Evolutionary conservation across 1,284 basidiomycete species (phyloP).

Genomic region (Tetrapyrgos nigripes): DNA sequence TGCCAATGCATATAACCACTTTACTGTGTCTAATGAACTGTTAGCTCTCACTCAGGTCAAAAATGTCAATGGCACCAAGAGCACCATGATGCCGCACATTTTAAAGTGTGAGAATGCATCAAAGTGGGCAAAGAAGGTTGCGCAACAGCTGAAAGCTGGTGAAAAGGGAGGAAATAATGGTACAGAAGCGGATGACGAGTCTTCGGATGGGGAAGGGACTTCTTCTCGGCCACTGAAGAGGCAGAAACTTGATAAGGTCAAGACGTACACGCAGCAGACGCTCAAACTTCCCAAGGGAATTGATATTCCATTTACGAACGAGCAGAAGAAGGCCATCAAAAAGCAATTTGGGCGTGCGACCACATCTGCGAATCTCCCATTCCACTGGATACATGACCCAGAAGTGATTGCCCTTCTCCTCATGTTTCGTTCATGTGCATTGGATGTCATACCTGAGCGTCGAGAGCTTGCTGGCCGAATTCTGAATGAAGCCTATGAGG

Average conservation of each 20-base stretch:
- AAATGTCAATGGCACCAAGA: too few species aligned
- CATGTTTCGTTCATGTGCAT: slow-evolving; percentile 16
- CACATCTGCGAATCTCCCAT: background rate
- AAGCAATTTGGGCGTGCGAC: slow-evolving; percentile 12
- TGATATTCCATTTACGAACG: slow-evolving; percentile 1
- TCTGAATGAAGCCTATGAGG: slow-evolving; percentile 4
- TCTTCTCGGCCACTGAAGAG: background rate
- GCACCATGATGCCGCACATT: too few species aligned
- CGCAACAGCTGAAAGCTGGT: background rate
- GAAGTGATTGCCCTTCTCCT: slow-evolving; percentile 17
- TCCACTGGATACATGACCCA: slow-evolving; percentile 8
- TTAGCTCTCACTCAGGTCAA: too few species aligned
- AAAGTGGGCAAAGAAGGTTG: too few species aligned
- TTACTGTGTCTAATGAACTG: too few species aligned
- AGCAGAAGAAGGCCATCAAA: slow-evolving; percentile 1
- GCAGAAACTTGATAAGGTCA: background rate
- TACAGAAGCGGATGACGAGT: background rate
- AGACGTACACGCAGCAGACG: slow-evolving; percentile 6
- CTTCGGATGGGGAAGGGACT: background rate
- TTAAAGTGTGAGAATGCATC: too few species aligned
- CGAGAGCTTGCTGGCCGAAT: slow-evolving; percentile 7
- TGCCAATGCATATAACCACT: too few species aligned
- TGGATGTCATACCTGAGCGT: slow-evolving; percentile 13
- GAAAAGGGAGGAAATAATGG: background rate
- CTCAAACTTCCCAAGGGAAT: slow-evolving; percentile 9